Conservation (phyloP, 2,329 filamentous ascomycete species). For the Fusarium temperatum region DNA sequence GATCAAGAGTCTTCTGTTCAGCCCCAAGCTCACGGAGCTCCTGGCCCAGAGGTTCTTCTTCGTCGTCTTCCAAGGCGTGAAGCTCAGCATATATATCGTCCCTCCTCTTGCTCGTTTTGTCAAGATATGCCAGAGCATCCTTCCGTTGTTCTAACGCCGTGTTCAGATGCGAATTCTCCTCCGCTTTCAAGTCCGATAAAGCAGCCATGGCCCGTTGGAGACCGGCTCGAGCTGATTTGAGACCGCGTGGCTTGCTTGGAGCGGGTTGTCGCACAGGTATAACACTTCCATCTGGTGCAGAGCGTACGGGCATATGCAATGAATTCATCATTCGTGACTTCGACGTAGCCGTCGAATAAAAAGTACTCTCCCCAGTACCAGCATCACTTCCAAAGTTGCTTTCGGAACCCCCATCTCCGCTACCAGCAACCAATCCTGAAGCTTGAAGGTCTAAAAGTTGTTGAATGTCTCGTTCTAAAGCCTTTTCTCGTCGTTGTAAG, state of each 20-base stretch:
- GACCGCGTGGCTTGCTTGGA: conserved; percentile 58
- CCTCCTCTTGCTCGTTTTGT: conserved; percentile 60
- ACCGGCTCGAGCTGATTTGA: conserved; percentile 71
- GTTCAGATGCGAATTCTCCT: conserved; percentile 71
- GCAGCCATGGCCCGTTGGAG: conserved; percentile 71
- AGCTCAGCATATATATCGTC: conserved; percentile 62
- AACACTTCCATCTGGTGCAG: conserved; percentile 57
- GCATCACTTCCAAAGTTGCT: conserved; percentile 47
- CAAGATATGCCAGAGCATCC: conserved; percentile 66
- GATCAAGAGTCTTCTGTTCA: conserved; percentile 63
- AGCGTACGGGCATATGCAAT: conserved; percentile 53
- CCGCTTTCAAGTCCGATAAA: conserved; percentile 71
- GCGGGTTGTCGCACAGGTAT: conserved; percentile 70
- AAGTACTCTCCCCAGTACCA: conserved; percentile 53
- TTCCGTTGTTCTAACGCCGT: conserved; percentile 65
- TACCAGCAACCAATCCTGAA: conserved; percentile 52
- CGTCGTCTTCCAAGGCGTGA: conserved; percentile 61
- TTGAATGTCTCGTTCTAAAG: conserved; percentile 59
- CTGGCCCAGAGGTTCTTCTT: conserved; percentile 65
- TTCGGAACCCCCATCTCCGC: conserved; percentile 39
- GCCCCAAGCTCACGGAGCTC: conserved; percentile 68
- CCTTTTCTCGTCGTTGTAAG: conserved; percentile 56
- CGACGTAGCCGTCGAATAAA: conserved; percentile 52
- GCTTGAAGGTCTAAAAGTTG: conserved; percentile 60
- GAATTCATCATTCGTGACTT: conserved; percentile 53